Conservation (phyloP, 2,329 filamentous ascomycete genomes). For the Nakataea oryzae region DNA sequence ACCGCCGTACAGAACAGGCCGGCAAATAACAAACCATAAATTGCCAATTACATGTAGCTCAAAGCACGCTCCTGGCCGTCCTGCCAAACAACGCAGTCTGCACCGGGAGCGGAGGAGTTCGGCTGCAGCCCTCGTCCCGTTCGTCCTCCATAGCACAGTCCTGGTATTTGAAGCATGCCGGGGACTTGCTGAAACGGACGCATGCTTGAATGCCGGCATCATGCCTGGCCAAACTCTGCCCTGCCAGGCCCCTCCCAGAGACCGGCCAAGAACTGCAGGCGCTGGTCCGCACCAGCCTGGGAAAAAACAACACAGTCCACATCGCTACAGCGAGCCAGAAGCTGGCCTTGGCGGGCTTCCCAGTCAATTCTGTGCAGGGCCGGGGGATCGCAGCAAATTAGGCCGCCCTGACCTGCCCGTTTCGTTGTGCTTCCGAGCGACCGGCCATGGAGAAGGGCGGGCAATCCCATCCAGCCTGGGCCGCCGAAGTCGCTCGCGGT, state of each 20-base stretch:
- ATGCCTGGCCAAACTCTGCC: neutral
- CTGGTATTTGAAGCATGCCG: conserved; percentile 3
- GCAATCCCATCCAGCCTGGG: neutral
- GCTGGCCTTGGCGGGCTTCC: too few relatives aligned
- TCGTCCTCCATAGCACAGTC: neutral
- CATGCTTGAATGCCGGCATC: neutral
- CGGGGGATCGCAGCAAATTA: neutral
- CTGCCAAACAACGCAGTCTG: neutral
- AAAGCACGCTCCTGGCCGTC: neutral
- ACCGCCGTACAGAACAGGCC: too few relatives aligned
- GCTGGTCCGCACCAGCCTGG: neutral
- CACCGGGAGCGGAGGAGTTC: too few relatives aligned
- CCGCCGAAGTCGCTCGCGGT: neutral
- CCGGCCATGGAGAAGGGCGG: neutral
- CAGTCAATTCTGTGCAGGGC: too few relatives aligned
- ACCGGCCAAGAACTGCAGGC: neutral
- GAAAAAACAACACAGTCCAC: neutral
- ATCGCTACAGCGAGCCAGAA: too few relatives aligned
- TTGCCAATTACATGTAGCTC: neutral
- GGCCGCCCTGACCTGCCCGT: neutral
- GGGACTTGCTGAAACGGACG: conserved; percentile 1
- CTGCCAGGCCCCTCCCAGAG: neutral
- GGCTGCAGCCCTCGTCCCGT: neutral
- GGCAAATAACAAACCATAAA: neutral
- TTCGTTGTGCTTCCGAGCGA: neutral